Conservation (phyloP, 192 early-diverging fungal genomes). For the Coemansia sp. region DNA sequence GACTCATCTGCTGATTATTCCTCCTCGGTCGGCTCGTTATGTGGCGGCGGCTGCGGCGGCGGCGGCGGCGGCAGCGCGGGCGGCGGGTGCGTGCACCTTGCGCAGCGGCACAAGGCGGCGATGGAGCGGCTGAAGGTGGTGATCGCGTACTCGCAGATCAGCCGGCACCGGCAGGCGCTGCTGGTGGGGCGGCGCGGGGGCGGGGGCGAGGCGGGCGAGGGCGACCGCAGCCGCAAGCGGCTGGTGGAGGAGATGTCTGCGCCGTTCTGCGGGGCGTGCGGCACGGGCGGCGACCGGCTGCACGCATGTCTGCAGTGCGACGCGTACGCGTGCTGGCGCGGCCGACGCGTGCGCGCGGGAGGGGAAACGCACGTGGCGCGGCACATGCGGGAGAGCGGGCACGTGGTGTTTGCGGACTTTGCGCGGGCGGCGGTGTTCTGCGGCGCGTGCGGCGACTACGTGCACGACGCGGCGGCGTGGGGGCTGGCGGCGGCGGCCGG, state of each 20-base stretch:
- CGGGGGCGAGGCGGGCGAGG: conserved; percentile 15
- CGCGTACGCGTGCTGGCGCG: conserved; percentile 71
- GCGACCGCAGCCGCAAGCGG: conserved; percentile 51
- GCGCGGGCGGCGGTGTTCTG: conserved; percentile 66
- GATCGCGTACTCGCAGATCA: conserved; percentile 44
- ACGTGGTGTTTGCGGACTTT: conserved; percentile 70
- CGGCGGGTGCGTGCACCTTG: conserved; percentile 37
- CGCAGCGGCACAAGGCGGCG: conserved; percentile 21
- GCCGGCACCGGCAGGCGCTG: conserved; percentile 45
- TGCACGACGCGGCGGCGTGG: conserved; percentile 76
- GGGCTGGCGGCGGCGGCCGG: conserved; percentile 22
- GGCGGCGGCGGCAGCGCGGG: not conserved
- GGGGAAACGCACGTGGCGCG: conserved; percentile 4
- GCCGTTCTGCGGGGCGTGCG: conserved; percentile 56
- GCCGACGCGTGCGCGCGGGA: conserved; percentile 31
- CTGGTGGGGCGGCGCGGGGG: conserved; percentile 44
- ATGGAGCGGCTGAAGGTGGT: conserved; percentile 47
- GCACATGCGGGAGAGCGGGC: conserved; percentile 16
- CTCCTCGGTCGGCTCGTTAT: no score
- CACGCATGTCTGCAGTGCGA: conserved; percentile 80
- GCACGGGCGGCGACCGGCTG: conserved; percentile 57
- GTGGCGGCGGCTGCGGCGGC: not conserved
- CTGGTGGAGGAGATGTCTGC: conserved; percentile 55
- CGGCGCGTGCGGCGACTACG: conserved; percentile 72
- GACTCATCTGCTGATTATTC: no score